A percentile compares a stretch with the other conserved stretches of the same genome.
phyloP scores from a whole-genome alignment of 371 early-diverging fungal genomes.

The Nematocida minor region DNA sequence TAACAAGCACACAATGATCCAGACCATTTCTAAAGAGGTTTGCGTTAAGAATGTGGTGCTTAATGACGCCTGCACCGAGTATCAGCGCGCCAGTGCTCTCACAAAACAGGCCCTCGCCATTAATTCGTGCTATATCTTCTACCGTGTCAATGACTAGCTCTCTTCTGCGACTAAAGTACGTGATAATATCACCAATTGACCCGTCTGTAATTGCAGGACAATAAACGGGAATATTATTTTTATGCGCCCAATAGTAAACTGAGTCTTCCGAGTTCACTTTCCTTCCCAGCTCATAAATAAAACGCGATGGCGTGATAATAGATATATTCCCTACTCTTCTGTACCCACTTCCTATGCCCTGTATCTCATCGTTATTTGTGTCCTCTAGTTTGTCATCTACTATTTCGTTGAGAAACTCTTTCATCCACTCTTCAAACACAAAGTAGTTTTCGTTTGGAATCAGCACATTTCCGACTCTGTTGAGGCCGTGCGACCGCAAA shows the following conservation, averaged over 20 bases:
- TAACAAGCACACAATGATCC: conserved; percentile 91
- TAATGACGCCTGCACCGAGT: conserved; percentile 92
- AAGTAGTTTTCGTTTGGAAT: conserved; percentile 98
- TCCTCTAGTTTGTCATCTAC: conserved; percentile 54
- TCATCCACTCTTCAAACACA: conserved; percentile 92
- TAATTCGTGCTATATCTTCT: conserved; percentile 83
- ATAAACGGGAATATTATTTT: conserved; percentile 91
- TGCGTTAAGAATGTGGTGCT: conserved; percentile 98
- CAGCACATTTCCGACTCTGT: conserved; percentile 92
- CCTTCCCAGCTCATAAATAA: conserved; percentile 86
- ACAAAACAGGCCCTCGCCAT: conserved; percentile 81
- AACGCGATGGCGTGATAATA: conserved; percentile 81
- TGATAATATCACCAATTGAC: conserved; percentile 95
- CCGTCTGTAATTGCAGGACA: conserved; percentile 97
- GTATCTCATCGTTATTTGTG: not conserved
- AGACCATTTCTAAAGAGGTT: conserved; percentile 94
- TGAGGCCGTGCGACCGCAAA: conserved; percentile 80
- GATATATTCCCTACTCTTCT: conserved; percentile 55
- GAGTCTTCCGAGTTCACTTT: conserved; percentile 83
- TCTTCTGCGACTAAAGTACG: conserved; percentile 71
- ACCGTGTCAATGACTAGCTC: conserved; percentile 86
- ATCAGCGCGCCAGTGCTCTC: conserved; percentile 91
- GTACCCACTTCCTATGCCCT: conserved; percentile 1
- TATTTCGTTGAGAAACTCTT: conserved; percentile 81
- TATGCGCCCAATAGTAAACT: conserved; percentile 84